A percentile compares a stretch with the other conserved stretches of the same genome.
These are phyloP conservation scores for Daldinia bambusicola DNA, from an alignment of 495 filamentous ascomycete species.

Conservation along the genomic window DNA sequence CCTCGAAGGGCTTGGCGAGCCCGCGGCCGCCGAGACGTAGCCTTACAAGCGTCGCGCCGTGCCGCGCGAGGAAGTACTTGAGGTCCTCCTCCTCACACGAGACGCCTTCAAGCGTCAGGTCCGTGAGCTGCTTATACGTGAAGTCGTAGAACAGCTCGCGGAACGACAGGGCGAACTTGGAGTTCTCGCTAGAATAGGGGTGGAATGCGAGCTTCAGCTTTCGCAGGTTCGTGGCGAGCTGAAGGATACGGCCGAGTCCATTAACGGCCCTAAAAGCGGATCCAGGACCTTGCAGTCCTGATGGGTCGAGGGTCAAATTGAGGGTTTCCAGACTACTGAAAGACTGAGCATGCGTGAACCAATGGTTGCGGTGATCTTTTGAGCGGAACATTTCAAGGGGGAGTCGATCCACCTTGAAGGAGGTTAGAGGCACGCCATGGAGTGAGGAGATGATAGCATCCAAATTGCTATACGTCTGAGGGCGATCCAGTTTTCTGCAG, in stretches of 20 bases:
- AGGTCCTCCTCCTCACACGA: constrained; percentile 58
- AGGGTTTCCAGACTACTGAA: constrained; percentile 54
- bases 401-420: constrained; percentile 57
- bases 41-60: constrained; percentile 53
- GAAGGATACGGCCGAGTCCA: constrained; percentile 58
- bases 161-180: constrained; percentile 57
- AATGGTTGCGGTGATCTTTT: constrained; percentile 52
- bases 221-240: constrained; percentile 50
- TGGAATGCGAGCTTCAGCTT: constrained; percentile 59
- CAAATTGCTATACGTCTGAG: constrained; percentile 55
- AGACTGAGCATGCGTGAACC: constrained; percentile 57
- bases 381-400: constrained; percentile 58
- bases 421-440: constrained; percentile 51
- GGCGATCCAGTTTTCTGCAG: constrained; percentile 57
- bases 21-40: constrained; percentile 59
- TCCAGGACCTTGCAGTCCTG: constrained; percentile 47
- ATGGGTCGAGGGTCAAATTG: constrained; percentile 54
- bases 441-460: constrained; percentile 58
- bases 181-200: constrained; percentile 51
- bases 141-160: constrained; percentile 53
- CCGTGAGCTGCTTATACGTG: constrained; percentile 52
- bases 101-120: constrained; percentile 57
- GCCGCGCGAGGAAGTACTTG: constrained; percentile 54
- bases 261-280: constrained; percentile 55
- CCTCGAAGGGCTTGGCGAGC: constrained; percentile 53